These are phyloP conservation scores for Cercospora brassicicola DNA, from an alignment of 2,329 filamentous ascomycete species.

Conservation along the genomic window DNA sequence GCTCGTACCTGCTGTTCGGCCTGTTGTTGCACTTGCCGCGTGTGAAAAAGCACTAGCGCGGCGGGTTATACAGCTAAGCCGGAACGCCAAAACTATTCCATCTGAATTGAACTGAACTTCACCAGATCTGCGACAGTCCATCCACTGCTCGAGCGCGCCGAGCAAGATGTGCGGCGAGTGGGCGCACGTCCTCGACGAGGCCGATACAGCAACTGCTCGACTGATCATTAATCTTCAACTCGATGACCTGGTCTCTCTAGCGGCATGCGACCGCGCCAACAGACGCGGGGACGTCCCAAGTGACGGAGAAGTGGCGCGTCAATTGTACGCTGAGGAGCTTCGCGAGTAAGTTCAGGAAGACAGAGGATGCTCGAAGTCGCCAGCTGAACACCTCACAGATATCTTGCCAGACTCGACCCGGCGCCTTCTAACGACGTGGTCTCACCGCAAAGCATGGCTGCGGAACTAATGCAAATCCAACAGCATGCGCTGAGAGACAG, in stretches of 20 bases:
- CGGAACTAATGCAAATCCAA: background rate
- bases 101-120: background rate
- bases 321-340: background rate
- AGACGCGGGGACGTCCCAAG: background rate
- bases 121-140: background rate
- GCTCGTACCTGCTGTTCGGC: background rate
- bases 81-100: background rate
- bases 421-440: background rate
- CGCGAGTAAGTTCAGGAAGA: background rate
- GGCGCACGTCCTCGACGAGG: background rate
- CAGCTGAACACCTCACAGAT: background rate
- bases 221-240: background rate
- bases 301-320: background rate
- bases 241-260: background rate
- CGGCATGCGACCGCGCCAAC: background rate
- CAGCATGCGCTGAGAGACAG: background rate
- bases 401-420: background rate
- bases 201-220: background rate
- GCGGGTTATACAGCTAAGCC: background rate
- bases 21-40: background rate
- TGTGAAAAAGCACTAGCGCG: background rate
- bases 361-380: background rate
- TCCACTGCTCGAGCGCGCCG: background rate
- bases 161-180: constrained; percentile 1
- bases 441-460: background rate